Conservation (phyloP, 345 rosid genomes). For the Salix dunnii region DNA sequence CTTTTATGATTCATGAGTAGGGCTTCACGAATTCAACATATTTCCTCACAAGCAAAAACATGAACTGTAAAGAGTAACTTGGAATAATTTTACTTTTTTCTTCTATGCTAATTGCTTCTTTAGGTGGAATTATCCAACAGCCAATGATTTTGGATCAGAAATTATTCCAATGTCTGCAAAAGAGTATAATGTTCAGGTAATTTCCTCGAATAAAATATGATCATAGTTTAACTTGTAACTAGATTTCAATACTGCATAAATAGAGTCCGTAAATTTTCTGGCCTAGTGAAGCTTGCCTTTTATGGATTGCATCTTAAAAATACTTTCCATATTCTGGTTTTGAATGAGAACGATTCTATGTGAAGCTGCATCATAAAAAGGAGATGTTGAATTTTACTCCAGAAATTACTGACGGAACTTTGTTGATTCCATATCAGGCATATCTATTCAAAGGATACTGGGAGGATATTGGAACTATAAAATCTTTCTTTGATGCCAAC, state of each 20-base stretch:
- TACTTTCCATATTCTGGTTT: not conserved
- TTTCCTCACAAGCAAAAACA: not conserved
- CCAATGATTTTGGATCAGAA: slow-evolving; percentile 91
- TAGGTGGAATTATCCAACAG: slow-evolving; percentile 58
- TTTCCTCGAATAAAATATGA: not conserved
- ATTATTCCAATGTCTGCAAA: slow-evolving; percentile 61
- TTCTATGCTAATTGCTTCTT: not conserved
- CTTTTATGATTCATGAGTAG: not conserved
- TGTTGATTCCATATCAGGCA: slow-evolving; percentile 38
- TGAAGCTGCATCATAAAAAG: not conserved
- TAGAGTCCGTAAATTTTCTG: not conserved
- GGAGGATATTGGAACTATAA: slow-evolving; percentile 91
- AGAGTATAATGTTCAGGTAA: slow-evolving; percentile 69
- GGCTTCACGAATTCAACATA: not conserved
- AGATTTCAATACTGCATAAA: not conserved
- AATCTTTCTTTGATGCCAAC: slow-evolving; percentile 82
- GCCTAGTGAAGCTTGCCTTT: not conserved
- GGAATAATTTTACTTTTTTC: not conserved
- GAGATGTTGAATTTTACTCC: not conserved
- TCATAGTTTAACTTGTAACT: not conserved
- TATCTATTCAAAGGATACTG: slow-evolving; percentile 67
- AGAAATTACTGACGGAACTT: not conserved
- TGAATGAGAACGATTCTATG: not conserved
- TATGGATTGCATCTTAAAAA: not conserved
- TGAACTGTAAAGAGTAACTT: not conserved